Evolutionary conservation across 306 rosid species (phyloP).

Genomic region (Dryas octopetala): DNA sequence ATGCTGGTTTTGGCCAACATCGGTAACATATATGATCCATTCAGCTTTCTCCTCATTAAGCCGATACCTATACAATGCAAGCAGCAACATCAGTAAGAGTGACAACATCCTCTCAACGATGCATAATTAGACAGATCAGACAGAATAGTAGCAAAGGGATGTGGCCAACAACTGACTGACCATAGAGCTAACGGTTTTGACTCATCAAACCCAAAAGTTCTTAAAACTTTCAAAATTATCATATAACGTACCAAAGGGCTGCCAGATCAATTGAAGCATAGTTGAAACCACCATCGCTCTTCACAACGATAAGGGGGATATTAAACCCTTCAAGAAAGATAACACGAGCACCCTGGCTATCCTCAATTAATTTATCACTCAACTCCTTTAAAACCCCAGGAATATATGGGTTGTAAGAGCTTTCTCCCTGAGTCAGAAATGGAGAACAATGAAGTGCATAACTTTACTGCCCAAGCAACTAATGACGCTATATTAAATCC

Average conservation of each 20-base stretch:
- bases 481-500: not conserved
- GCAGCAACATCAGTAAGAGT: constrained; percentile 29
- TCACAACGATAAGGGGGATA: constrained; percentile 89
- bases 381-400: constrained; percentile 70
- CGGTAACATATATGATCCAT: constrained; percentile 92
- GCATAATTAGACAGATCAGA: not conserved
- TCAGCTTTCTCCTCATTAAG: constrained; percentile 86
- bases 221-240: constrained; percentile 2
- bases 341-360: constrained; percentile 86
- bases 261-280: constrained; percentile 92
- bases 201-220: constrained; percentile 2
- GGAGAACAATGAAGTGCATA: constrained; percentile 5
- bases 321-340: constrained; percentile 65
- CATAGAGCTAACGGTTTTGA: not conserved
- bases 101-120: not conserved
- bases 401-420: constrained; percentile 86
- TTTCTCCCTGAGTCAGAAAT: constrained; percentile 76
- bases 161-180: not conserved
- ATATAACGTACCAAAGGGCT: constrained; percentile 68
- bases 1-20: constrained; percentile 96
- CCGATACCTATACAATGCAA: constrained; percentile 67
- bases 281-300: constrained; percentile 96
- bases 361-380: constrained; percentile 59
- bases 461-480: not conserved
- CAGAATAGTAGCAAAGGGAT: not conserved